Evolutionary conservation across 495 filamentous ascomycete species (phyloP).

Genomic region (Hypoxylon lenormandii): DNA sequence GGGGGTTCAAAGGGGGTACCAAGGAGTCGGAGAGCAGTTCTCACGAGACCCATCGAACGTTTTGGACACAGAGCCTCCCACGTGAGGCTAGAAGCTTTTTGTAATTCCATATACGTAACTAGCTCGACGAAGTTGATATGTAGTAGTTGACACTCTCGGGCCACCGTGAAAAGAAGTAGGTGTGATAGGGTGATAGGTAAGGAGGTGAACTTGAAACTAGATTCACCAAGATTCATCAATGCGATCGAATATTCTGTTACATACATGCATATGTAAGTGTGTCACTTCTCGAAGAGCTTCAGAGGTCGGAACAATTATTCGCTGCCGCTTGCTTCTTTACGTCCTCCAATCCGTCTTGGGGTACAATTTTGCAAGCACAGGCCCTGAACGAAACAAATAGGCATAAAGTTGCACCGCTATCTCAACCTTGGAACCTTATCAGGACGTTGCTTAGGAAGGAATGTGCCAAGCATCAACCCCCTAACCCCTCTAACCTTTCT

Average conservation of each 20-base stretch:
- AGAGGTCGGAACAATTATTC: constrained; percentile 5
- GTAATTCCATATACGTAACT: neutral
- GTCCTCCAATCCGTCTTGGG: constrained; percentile 17
- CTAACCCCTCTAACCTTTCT: no score
- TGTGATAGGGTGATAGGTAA: no score
- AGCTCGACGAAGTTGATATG: no score
- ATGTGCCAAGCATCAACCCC: constrained; percentile 27
- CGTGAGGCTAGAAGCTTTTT: constrained; percentile 3
- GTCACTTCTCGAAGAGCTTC: no score
- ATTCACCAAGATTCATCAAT: neutral
- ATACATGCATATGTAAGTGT: neutral
- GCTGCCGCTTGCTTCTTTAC: constrained; percentile 19
- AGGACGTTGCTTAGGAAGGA: constrained; percentile 22
- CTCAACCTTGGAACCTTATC: constrained; percentile 31
- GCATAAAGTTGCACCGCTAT: neutral
- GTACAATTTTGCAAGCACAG: constrained; percentile 7
- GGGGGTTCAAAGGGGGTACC: neutral
- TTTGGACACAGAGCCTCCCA: constrained; percentile 5
- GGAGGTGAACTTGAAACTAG: no score
- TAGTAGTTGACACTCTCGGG: no score
- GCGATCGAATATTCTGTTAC: neutral
- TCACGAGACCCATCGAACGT: constrained; percentile 7
- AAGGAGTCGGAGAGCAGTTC: constrained; percentile 13
- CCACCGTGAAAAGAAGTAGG: no score
- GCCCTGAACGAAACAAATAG: neutral